These are phyloP conservation scores for Salvia miltiorrhiza DNA, from an alignment of 257 asterid species.

Conservation along the genomic window DNA sequence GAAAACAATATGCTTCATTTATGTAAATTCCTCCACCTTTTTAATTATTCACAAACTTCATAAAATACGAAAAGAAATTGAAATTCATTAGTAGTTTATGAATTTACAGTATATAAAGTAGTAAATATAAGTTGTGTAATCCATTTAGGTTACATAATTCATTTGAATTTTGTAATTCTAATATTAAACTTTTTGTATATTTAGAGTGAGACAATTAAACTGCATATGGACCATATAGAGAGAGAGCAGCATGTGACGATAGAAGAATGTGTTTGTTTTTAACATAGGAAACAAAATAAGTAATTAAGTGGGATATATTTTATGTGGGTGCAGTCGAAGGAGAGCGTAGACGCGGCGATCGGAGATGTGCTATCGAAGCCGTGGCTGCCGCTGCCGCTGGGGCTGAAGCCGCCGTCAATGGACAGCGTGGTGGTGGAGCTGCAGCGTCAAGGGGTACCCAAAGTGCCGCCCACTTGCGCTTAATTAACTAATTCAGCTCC, in stretches of 20 bases:
- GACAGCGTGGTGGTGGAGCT: slow-evolving; percentile 81
- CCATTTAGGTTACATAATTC: too few species aligned
- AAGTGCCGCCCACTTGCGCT: slow-evolving; percentile 65
- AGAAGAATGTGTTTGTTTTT: not conserved
- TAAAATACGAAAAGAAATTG: too few species aligned
- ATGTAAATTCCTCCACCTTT: too few species aligned
- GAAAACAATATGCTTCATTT: too few species aligned
- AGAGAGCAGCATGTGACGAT: not conserved
- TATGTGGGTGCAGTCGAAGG: slow-evolving; percentile 71
- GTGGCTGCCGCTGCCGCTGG: slow-evolving; percentile 93
- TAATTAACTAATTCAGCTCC: not conserved
- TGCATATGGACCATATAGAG: slow-evolving; percentile 1
- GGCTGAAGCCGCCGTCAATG: slow-evolving; percentile 77
- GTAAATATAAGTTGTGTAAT: too few species aligned
- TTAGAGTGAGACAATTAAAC: not conserved
- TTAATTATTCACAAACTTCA: too few species aligned
- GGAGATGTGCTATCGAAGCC: slow-evolving; percentile 90
- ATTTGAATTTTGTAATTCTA: too few species aligned
- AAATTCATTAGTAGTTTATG: too few species aligned
- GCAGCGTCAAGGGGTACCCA: slow-evolving; percentile 78
- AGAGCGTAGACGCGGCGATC: slow-evolving; percentile 89
- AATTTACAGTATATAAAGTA: too few species aligned
- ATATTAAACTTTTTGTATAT: not conserved
- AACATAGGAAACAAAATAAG: not conserved
- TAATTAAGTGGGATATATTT: too few species aligned